Conservation (phyloP, 305 asterid species). For the Euphrasia arctica region DNA sequence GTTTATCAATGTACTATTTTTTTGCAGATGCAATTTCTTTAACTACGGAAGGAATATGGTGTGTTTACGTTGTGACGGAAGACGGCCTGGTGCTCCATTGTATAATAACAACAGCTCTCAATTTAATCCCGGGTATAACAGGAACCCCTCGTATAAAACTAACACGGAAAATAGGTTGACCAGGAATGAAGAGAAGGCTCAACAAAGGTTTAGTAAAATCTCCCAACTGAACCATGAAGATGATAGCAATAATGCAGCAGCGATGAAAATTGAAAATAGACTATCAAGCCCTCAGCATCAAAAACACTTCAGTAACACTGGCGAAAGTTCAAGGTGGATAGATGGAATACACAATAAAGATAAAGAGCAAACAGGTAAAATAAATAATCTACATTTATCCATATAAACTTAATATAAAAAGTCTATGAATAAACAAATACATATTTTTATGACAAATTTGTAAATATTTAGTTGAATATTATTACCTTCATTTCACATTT, state of each 20-base stretch:
- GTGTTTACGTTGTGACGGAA: conserved; percentile 81
- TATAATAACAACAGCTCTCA: conserved; percentile 30
- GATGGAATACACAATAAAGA: too few species aligned
- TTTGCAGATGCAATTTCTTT: conserved; percentile 71
- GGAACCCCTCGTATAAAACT: conserved; percentile 24
- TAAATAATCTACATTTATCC: too few species aligned
- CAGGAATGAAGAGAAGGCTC: conserved; percentile 42
- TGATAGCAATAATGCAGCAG: conserved; percentile 24
- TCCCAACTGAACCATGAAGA: conserved; percentile 31
- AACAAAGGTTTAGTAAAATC: conserved; percentile 34
- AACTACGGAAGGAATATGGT: conserved; percentile 71
- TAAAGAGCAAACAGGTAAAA: conserved; percentile 5
- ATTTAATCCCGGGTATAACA: conserved; percentile 27
- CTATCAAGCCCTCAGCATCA: conserved; percentile 22
- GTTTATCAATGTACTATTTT: conserved; percentile 15
- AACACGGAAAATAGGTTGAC: conserved; percentile 27
- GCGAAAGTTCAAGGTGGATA: too few species aligned
- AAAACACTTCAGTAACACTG: too few species aligned
- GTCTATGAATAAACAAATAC: too few species aligned
- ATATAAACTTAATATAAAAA: too few species aligned
- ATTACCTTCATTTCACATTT: too few species aligned
- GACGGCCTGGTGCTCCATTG: conserved; percentile 52
- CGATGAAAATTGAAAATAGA: neutral
- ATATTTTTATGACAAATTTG: too few species aligned
- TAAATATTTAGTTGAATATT: too few species aligned